A percentile compares a stretch with the other conserved stretches of the same genome.
phyloP scores from a whole-genome alignment of 257 asterid genomes.

The Gentiana dahurica region DNA sequence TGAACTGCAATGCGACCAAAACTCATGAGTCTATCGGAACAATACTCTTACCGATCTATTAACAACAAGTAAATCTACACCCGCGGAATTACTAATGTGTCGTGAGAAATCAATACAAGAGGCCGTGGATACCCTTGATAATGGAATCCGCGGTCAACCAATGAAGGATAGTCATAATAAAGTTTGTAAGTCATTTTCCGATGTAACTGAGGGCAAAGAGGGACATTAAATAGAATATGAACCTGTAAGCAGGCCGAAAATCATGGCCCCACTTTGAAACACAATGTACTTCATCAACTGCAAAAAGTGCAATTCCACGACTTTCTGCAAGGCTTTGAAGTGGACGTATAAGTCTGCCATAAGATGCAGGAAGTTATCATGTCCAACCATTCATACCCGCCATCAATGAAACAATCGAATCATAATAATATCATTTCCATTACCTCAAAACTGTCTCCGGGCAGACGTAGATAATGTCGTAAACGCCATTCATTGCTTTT shows the following conservation, averaged over 20 bases:
- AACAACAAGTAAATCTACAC: too few species aligned
- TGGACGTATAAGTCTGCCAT: slow-evolving; percentile 44
- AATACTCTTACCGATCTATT: too few species aligned
- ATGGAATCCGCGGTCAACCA: too few species aligned
- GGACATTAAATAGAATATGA: slow-evolving; percentile 2
- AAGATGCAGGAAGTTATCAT: slow-evolving; percentile 6
- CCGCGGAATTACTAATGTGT: too few species aligned
- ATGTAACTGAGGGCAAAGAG: too few species aligned
- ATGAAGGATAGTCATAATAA: too few species aligned
- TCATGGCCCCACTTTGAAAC: slow-evolving; percentile 93
- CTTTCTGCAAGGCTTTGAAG: slow-evolving; percentile 58
- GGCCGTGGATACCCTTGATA: too few species aligned
- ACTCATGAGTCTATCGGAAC: too few species aligned
- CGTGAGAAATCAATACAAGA: too few species aligned
- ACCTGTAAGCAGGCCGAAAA: slow-evolving; percentile 89
- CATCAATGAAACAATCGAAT: slow-evolving; percentile 4
- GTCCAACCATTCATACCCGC: slow-evolving; percentile 8
- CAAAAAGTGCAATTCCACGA: slow-evolving; percentile 68
- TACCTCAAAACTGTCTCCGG: slow-evolving; percentile 77
- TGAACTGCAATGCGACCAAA: too few species aligned
- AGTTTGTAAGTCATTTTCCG: too few species aligned
- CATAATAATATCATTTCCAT: not conserved
- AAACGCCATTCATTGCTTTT: slow-evolving; percentile 64
- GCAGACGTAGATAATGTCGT: slow-evolving; percentile 58
- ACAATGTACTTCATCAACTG: slow-evolving; percentile 77